Percentiles rank a stretch among this genome's conserved stretches.
These are phyloP conservation scores for Metschnikowia peoriensis DNA, from an alignment of 805 yeast genomes.

Conservation along the genomic window DNA sequence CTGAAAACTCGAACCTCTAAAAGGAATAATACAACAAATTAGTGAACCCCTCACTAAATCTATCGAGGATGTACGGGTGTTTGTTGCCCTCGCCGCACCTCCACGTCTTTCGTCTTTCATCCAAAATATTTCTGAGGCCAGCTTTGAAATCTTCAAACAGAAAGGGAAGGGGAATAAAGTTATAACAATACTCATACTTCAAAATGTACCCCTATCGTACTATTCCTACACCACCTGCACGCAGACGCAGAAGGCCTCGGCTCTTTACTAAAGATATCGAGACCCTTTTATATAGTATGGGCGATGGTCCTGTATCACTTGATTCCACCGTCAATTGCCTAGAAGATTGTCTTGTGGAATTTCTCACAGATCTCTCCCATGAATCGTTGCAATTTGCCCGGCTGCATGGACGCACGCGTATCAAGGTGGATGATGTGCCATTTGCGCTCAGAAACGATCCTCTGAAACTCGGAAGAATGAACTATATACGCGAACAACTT, in stretches of 20 bases:
- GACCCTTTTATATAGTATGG: conserved; percentile 38
- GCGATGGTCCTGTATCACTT: conserved; percentile 40
- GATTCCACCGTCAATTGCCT: conserved; percentile 38
- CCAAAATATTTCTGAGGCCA: background rate
- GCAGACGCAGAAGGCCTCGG: conserved; percentile 32
- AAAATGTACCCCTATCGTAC: conserved; percentile 14
- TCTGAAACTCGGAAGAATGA: conserved; percentile 38
- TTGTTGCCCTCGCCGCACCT: too few species aligned
- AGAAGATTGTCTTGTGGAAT: conserved; percentile 40
- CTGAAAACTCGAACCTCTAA: too few species aligned
- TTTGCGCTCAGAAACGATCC: conserved; percentile 43
- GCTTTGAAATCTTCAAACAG: background rate
- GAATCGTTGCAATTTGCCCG: conserved; percentile 33
- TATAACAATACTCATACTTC: background rate
- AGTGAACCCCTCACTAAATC: too few species aligned
- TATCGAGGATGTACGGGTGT: too few species aligned
- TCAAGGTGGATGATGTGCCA: conserved; percentile 43
- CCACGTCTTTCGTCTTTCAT: too few species aligned
- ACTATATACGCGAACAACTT: conserved; percentile 40
- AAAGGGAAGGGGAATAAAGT: background rate
- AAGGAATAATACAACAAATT: too few species aligned
- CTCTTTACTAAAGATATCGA: conserved; percentile 43
- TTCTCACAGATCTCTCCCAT: conserved; percentile 33
- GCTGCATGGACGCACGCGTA: conserved; percentile 37
- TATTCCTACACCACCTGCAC: conserved; percentile 5